Base-by-base conservation (phyloP, 805 yeast genomes). In the Vanderwaltozyma verrucispora region DNA sequence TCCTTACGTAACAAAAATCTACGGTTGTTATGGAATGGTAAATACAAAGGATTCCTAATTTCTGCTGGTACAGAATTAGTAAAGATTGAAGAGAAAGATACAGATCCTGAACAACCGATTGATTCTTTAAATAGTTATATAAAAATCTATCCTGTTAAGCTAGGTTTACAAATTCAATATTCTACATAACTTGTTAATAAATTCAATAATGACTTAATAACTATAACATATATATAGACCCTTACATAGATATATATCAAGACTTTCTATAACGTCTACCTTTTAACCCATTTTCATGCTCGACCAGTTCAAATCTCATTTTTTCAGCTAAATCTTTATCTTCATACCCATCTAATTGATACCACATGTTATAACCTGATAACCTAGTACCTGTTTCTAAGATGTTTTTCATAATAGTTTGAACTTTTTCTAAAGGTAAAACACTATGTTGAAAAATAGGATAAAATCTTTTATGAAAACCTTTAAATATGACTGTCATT, bases 11-110 rank as follows among this genome's bases (percentile, higher is more conserved):
- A 77, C 36, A 70, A 67, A 45, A 68, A 74, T 42, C 48, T 84
- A 12, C 75, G 74, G 42, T 34, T 87, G 5, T 62, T 84, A 32
- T 89, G 96, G 96, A 96, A 84, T 50, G 96, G 96, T 0, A 74
- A 81, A 43, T 75, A 74, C 49, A 78, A 80, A 49, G 94, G 85
- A 30, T 82, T 89, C 54, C 56, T 89, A 36, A 63, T 88, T 2
- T 75, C 84, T 34, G 72, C 89, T 1, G 96, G 96, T 1, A 67
- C 75, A 6, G 75, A 70, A 38, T 41, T 83, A 3, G 37, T 41
- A 13, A 30, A 1, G 54, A 61, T 33, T 18, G 38, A 45, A n/a
- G 37, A 39, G 9, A 33, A 41, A 17, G 59, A 58, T 4, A 80
- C 81, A 3, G 73, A 67, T 32, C 23, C 19, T 4, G 28, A 27